A percentile compares a stretch with the other conserved stretches of the same genome.
phyloP scores from a whole-genome alignment of 73 alveolate species.

The Paramecium sexaurelia region DNA sequence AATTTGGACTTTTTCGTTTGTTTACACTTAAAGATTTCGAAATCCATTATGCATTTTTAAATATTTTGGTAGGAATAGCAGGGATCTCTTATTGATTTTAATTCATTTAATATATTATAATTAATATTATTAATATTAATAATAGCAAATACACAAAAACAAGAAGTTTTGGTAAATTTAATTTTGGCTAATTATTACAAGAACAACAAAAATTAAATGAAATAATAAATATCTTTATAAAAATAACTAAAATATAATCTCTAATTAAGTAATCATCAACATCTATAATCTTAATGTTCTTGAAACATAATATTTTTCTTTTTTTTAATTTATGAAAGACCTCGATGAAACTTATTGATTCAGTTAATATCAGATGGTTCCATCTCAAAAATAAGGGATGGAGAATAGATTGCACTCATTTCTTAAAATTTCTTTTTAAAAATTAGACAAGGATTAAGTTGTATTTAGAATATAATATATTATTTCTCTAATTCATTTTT shows the following conservation, averaged over 20 bases:
- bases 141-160: neutral
- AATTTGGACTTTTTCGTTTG: slow-evolving; percentile 54
- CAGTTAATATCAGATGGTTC: neutral
- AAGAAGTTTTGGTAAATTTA: neutral
- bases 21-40: slow-evolving; percentile 40
- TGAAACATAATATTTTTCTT: neutral
- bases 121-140: neutral
- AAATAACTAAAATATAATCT: too few species aligned
- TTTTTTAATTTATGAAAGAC: neutral
- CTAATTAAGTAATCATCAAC: too few species aligned
- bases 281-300: neutral
- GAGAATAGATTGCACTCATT: too few species aligned
- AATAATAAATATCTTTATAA: too few species aligned
- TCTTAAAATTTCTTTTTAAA: too few species aligned
- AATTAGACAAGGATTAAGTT: too few species aligned
- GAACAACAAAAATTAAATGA: neutral
- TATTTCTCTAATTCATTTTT: too few species aligned
- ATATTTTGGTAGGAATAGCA: slow-evolving; percentile 42
- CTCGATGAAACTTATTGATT: neutral
- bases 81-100: neutral
- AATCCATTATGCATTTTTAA: slow-evolving; percentile 52
- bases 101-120: slow-evolving; percentile 10
- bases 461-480: too few species aligned
- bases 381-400: too few species aligned
- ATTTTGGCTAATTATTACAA: neutral